Conservation (phyloP, 2,329 filamentous ascomycete species). For the Chrysoporthe cubensis region DNA sequence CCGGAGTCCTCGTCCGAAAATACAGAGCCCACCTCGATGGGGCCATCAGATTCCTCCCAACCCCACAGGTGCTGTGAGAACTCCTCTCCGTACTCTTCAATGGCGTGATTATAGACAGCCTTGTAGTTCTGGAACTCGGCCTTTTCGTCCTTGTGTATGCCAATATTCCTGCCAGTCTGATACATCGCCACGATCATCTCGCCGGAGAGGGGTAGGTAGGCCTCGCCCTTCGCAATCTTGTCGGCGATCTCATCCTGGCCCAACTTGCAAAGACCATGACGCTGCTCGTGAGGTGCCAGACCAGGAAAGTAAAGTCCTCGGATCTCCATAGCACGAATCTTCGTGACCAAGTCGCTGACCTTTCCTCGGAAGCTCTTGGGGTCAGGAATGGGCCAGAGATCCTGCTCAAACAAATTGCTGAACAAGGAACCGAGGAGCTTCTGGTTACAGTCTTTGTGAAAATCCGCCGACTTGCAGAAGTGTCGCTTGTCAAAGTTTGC, state of each 20-base stretch:
- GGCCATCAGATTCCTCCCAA: slow-evolving; percentile 15
- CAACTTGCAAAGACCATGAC: slow-evolving; percentile 23
- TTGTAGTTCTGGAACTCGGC: slow-evolving; percentile 25
- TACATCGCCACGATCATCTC: slow-evolving; percentile 24
- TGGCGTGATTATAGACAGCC: slow-evolving; percentile 4
- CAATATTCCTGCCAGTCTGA: slow-evolving; percentile 16
- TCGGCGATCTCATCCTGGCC: slow-evolving; percentile 21
- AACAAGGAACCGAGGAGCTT: slow-evolving; percentile 28
- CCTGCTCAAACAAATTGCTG: slow-evolving; percentile 21
- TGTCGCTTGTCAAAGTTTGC: slow-evolving; percentile 3
- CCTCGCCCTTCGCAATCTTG: slow-evolving; percentile 5
- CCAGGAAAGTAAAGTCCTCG: slow-evolving; percentile 21
- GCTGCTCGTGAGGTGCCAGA: slow-evolving; percentile 23
- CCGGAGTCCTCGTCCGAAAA: slow-evolving; percentile 14
- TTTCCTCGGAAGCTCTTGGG: slow-evolving; percentile 15
- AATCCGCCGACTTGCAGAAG: slow-evolving; percentile 24
- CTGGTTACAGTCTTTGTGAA: slow-evolving; percentile 25
- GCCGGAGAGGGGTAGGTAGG: slow-evolving; percentile 17
- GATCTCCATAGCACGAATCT: slow-evolving; percentile 22
- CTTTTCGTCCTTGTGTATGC: slow-evolving; percentile 9
- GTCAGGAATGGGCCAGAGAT: slow-evolving; percentile 25
- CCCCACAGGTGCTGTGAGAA: slow-evolving; percentile 20
- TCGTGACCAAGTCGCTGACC: slow-evolving; percentile 15
- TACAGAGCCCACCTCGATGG: background rate
- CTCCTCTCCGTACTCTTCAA: slow-evolving; percentile 17